A percentile compares a stretch with the other conserved stretches of the same genome.
Evolutionary conservation across 139 green algal species (phyloP).

Genomic region (Nannochloris sp.): DNA sequence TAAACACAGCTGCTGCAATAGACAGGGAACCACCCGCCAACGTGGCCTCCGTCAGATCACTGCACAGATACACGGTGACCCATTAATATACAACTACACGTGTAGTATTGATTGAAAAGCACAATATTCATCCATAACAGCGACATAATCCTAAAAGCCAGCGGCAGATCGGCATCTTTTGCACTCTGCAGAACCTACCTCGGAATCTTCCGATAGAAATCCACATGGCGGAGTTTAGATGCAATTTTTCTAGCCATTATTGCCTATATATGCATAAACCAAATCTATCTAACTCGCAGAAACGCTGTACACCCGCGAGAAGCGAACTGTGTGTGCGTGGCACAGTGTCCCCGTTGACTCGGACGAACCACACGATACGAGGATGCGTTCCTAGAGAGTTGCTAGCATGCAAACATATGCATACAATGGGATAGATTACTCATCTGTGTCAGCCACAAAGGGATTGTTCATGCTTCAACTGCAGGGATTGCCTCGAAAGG

Average conservation of each 20-base stretch:
- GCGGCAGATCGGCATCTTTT: not conserved
- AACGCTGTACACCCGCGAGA: not conserved
- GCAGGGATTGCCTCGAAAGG: no score
- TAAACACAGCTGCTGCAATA: conserved; percentile 69
- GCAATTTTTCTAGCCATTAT: conserved; percentile 9
- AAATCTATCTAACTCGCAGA: not conserved
- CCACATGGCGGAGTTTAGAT: conserved; percentile 27
- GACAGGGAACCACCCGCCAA: conserved; percentile 81
- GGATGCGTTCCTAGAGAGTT: no score
- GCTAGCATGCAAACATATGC: no score
- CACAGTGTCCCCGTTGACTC: no score
- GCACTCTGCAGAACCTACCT: conserved; percentile 11
- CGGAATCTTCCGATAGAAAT: conserved; percentile 47
- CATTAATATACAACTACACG: no score
- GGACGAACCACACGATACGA: no score
- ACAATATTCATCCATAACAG: not conserved
- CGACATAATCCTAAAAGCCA: not conserved
- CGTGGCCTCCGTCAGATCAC: conserved; percentile 89
- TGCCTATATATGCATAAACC: not conserved
- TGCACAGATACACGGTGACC: conserved; percentile 24
- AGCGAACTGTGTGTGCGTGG: no score
- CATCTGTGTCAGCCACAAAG: no score
- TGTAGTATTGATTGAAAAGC: conserved; percentile 1
- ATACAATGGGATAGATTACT: no score
- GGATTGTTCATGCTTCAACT: no score